Evolutionary conservation across 2,329 filamentous ascomycete genomes (phyloP).

Genomic region (Xylaria sp.): DNA sequence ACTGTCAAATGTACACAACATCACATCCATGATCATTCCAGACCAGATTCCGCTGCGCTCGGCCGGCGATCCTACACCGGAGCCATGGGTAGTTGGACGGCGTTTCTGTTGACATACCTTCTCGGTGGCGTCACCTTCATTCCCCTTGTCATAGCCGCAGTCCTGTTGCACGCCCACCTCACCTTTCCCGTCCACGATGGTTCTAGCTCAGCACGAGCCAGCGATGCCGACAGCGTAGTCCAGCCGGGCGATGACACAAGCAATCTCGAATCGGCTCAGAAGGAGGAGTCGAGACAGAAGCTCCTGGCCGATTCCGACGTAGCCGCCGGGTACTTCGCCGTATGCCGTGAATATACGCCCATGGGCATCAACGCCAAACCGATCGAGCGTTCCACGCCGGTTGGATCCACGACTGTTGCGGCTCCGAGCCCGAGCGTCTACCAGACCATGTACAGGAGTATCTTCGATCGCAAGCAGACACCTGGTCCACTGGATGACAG

Average conservation of each 20-base stretch:
- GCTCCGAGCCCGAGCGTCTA: slow-evolving; percentile 93
- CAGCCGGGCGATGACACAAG: slow-evolving; percentile 73
- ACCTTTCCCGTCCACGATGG: slow-evolving; percentile 69
- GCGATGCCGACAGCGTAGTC: slow-evolving; percentile 58
- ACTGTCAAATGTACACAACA: slow-evolving; percentile 19
- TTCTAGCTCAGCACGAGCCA: slow-evolving; percentile 48
- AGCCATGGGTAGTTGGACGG: slow-evolving; percentile 63
- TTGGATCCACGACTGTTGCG: slow-evolving; percentile 78
- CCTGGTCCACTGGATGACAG: slow-evolving; percentile 61
- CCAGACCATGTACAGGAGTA: slow-evolving; percentile 96
- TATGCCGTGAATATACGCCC: slow-evolving; percentile 90
- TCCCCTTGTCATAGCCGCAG: slow-evolving; percentile 72
- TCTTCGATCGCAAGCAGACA: slow-evolving; percentile 82
- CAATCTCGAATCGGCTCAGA: slow-evolving; percentile 71
- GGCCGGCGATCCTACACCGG: slow-evolving; percentile 39
- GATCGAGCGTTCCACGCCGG: slow-evolving; percentile 84
- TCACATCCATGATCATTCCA: slow-evolving; percentile 44
- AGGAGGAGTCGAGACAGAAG: slow-evolving; percentile 69
- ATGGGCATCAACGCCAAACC: slow-evolving; percentile 93
- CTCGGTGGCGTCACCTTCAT: slow-evolving; percentile 90
- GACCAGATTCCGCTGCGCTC: slow-evolving; percentile 37
- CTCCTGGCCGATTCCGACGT: slow-evolving; percentile 75
- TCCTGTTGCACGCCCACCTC: slow-evolving; percentile 75
- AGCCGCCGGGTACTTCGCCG: slow-evolving; percentile 93
- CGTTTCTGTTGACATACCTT: slow-evolving; percentile 80